phyloP scores from a whole-genome alignment of 2,329 filamentous ascomycete genomes.

The Venturia oleaginea region DNA sequence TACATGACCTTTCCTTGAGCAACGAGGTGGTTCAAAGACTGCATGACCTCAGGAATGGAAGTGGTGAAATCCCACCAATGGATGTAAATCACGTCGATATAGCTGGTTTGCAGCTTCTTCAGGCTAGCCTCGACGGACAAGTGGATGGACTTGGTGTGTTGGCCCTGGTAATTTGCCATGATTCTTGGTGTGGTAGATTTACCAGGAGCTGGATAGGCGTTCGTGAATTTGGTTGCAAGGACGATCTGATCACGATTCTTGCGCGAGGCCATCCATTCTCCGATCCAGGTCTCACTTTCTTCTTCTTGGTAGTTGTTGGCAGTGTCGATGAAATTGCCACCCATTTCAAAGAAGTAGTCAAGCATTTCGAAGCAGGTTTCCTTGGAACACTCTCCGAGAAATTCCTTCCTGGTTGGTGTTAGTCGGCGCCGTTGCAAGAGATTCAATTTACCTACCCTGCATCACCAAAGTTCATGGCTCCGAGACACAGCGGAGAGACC shows the following conservation, averaged over 20 bases:
- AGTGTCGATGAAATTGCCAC: conserved; percentile 43
- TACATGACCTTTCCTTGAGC: conserved; percentile 31
- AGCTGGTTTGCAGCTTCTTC: conserved; percentile 33
- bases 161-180: conserved; percentile 36
- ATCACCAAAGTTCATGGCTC: conserved; percentile 47
- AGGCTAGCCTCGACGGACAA: conserved; percentile 31
- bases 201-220: conserved; percentile 23
- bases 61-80: conserved; percentile 30
- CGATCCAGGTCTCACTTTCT: conserved; percentile 40
- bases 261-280: conserved; percentile 41
- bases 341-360: conserved; percentile 36
- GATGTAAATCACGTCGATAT: conserved; percentile 25
- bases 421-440: background rate
- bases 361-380: conserved; percentile 37
- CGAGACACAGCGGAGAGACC: conserved; percentile 46
- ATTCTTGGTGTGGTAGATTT: conserved; percentile 21
- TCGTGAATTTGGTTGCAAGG: conserved; percentile 46
- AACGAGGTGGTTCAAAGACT: conserved; percentile 28
- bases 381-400: conserved; percentile 36
- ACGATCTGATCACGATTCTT: conserved; percentile 42
- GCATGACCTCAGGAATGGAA: conserved; percentile 29
- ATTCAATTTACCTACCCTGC: conserved; percentile 29
- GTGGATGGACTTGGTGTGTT: conserved; percentile 30
- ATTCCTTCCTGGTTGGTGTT: conserved; percentile 16
- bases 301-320: conserved; percentile 40